These are phyloP conservation scores for Orbilia ellipsospora DNA, from an alignment of 2,329 filamentous ascomycete species.

Conservation along the genomic window DNA sequence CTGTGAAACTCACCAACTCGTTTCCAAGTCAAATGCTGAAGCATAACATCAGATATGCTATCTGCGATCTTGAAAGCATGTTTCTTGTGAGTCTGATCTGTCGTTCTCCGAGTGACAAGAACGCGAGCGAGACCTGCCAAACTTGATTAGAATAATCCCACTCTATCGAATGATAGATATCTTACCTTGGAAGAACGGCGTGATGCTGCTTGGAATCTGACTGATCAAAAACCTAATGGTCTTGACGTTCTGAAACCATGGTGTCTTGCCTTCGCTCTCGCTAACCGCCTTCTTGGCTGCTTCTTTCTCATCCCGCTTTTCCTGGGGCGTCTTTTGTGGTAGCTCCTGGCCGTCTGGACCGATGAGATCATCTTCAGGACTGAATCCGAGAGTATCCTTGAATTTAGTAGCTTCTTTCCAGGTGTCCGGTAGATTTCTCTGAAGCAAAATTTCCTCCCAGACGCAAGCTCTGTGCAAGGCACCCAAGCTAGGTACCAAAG, in stretches of 20 bases:
- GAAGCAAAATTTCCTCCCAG: constrained; percentile 83
- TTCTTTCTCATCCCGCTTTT: constrained; percentile 58
- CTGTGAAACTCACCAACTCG: constrained; percentile 57
- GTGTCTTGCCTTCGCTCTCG: constrained; percentile 60
- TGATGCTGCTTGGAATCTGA: constrained; percentile 81
- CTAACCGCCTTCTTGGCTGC: constrained; percentile 60
- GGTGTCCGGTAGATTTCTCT: constrained; percentile 75
- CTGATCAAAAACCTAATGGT: constrained; percentile 80
- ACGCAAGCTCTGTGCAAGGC: constrained; percentile 81
- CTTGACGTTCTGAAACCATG: constrained; percentile 78
- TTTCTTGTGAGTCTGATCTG: constrained; percentile 73
- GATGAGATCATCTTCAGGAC: constrained; percentile 52
- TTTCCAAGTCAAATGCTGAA: constrained; percentile 59
- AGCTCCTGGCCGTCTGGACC: constrained; percentile 53
- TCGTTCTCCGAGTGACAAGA: constrained; percentile 77
- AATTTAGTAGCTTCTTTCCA: constrained; percentile 66
- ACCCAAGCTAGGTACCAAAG: constrained; percentile 70
- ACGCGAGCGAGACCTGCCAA: constrained; percentile 75
- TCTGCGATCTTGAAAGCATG: constrained; percentile 72
- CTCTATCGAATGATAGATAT: constrained; percentile 6
- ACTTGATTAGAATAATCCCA: constrained; percentile 4
- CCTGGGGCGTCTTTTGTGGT: constrained; percentile 55
- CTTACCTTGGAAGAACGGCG: constrained; percentile 79
- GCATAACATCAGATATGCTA: constrained; percentile 59
- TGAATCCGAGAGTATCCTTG: constrained; percentile 59